phyloP scores from a whole-genome alignment of 768 basidiomycete species.

The Phlebiopsis flavidoalba region DNA sequence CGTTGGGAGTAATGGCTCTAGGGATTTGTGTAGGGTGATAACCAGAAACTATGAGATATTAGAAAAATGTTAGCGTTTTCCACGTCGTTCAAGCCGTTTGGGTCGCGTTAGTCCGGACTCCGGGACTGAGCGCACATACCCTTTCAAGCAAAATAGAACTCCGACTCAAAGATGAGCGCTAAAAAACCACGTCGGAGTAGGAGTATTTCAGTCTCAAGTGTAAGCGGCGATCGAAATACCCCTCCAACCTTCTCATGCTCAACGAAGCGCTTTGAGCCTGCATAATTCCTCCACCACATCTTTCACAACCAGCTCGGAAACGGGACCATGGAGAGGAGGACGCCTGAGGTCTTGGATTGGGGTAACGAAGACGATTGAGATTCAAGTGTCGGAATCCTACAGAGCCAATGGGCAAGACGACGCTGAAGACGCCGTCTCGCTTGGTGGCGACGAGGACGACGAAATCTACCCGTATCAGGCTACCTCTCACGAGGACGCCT shows the following conservation, averaged over 20 bases:
- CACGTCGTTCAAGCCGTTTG: neutral
- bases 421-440: constrained; percentile 61
- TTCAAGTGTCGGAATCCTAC: constrained; percentile 14
- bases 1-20: no score
- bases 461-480: constrained; percentile 45
- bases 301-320: constrained; percentile 9
- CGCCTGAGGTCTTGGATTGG: constrained; percentile 69
- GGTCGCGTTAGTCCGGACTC: neutral
- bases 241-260: neutral
- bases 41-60: neutral
- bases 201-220: no score
- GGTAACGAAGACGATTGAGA: constrained; percentile 45
- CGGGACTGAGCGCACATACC: no score
- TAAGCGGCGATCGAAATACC: neutral
- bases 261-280: constrained; percentile 12
- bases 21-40: no score
- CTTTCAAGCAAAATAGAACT: no score
- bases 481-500: constrained; percentile 23
- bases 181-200: no score
- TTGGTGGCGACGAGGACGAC: constrained; percentile 65
- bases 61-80: neutral
- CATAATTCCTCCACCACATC: constrained; percentile 10
- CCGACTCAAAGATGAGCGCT: no score
- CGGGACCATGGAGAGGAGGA: constrained; percentile 64
- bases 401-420: constrained; percentile 29